Evolutionary conservation across 352 stramenopile species (phyloP), one percentile per base, ranked within the genome.

Genomic region (Phytopythium cucurbitacearum): DNA sequence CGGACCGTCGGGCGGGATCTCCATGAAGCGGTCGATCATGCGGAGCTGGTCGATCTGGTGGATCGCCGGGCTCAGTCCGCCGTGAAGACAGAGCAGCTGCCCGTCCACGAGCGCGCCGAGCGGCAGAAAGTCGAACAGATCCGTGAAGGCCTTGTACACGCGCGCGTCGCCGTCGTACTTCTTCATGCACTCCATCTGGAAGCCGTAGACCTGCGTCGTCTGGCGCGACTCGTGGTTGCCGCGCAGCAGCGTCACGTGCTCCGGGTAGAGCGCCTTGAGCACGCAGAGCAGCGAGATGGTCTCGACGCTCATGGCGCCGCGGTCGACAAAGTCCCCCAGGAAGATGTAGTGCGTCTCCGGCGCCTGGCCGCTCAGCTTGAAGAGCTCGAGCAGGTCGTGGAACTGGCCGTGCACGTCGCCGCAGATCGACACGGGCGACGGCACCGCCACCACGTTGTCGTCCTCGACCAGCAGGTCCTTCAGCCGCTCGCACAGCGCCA

Each of bases 321-420:
- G 80, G 80, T 99, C 96, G 28, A 99, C 95, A 67, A 98, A 99
- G 74, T 99, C 96, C 5, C 96, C 96, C n/a, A 99, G 68, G 68
- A 99, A 99, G 33, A 99, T 72, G 64, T 92, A 97, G 51, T 71
- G 90, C 15, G 78, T 94, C 33, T 80, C 65, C 1, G 93, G 88
- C 35, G 93, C 89, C 51, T 85, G 82, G 13, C 95, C 95, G 43
- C 87, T 78, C 8, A 97, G 81, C 51, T 96, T 81, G 40, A 98
- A 91, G 39, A 98, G 73, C 59, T 97, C 86, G 7, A 98, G 58
- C 38, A 99, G 74, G 75, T 99, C 96, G 65, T 96, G 96, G 73
- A 98, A 98, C 73, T 99, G 96, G 10, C 96, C 96, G 69, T 99
- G 96, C 53, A 99, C 89, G 76, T 99, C 96, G 43, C 96, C 95